A percentile compares a stretch with the other conserved stretches of the same genome.
Conservation (phyloP, 371 early-diverging fungal species). For the Zopfochytrium polystomum region DNA sequence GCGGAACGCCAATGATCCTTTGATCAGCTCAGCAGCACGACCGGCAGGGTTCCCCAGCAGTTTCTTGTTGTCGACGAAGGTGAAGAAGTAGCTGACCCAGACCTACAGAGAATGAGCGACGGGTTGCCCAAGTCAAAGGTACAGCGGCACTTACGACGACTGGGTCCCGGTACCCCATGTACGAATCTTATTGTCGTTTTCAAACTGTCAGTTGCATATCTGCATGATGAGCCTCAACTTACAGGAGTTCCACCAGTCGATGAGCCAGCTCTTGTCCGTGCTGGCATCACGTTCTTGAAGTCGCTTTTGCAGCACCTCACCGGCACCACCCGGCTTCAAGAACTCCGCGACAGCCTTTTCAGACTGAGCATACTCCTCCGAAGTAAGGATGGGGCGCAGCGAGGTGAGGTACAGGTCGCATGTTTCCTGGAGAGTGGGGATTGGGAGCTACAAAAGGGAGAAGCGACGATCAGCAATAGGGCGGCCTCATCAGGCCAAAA, state of each 20-base stretch:
- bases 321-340: slow-evolving; percentile 71
- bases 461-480: background rate
- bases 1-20: slow-evolving; percentile 85
- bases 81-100: slow-evolving; percentile 49
- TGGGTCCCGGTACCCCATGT: slow-evolving; percentile 93
- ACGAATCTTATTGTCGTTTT: no score
- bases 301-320: slow-evolving; percentile 79
- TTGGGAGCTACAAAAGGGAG: slow-evolving; percentile 37
- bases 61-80: slow-evolving; percentile 73
- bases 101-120: background rate
- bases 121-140: background rate
- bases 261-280: slow-evolving; percentile 70
- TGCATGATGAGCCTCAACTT: no score
- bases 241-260: slow-evolving; percentile 95
- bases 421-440: slow-evolving; percentile 82
- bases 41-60: slow-evolving; percentile 69
- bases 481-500: background rate
- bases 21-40: slow-evolving; percentile 85
- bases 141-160: slow-evolving; percentile 84
- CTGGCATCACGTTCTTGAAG: slow-evolving; percentile 56
- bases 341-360: slow-evolving; percentile 74
- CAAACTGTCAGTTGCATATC: no score
- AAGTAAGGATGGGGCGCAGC: slow-evolving; percentile 71
- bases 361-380: slow-evolving; percentile 70
- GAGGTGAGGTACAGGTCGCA: slow-evolving; percentile 71